Evolutionary conservation across 1,139 yeast genomes (phyloP).

Genomic region (Starmera stellimalicola): DNA sequence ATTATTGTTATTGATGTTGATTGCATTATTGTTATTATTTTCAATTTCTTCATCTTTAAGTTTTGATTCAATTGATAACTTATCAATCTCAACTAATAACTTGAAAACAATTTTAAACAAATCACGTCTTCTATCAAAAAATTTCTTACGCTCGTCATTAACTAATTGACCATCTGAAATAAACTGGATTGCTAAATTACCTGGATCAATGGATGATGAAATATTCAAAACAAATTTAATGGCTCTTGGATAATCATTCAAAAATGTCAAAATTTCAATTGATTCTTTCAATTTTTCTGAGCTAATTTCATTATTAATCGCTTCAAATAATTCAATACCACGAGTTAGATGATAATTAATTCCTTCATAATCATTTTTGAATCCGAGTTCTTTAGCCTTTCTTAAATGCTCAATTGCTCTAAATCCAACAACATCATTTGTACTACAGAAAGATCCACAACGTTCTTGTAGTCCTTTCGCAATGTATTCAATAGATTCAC

Average conservation of each 20-base stretch:
- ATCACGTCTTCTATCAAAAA: constrained; percentile 40
- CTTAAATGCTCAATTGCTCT: constrained; percentile 90
- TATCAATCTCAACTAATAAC: constrained; percentile 63
- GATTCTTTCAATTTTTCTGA: constrained; percentile 79
- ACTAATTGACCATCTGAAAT: constrained; percentile 39
- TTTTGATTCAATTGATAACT: constrained; percentile 46
- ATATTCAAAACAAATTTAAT: constrained; percentile 74
- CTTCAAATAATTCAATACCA: constrained; percentile 69
- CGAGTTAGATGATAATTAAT: constrained; percentile 61
- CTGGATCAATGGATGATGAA: constrained; percentile 59
- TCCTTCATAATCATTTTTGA: constrained; percentile 60
- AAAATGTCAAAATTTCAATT: constrained; percentile 63
- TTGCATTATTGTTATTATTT: not conserved
- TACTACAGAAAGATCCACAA: constrained; percentile 92
- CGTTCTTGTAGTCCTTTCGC: constrained; percentile 84
- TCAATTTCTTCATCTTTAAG: constrained; percentile 32
- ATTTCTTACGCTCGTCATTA: constrained; percentile 36
- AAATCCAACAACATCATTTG: constrained; percentile 87
- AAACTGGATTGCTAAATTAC: constrained; percentile 46
- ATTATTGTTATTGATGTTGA: constrained; percentile 6
- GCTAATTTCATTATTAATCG: constrained; percentile 70
- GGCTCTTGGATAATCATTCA: constrained; percentile 79
- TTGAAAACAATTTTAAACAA: constrained; percentile 69
- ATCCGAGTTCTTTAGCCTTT: constrained; percentile 70
- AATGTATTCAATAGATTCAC: constrained; percentile 88